Evolutionary conservation across 306 rosid genomes (phyloP), one percentile per base, ranked within the genome.

Genomic region (Fagus crenata): DNA sequence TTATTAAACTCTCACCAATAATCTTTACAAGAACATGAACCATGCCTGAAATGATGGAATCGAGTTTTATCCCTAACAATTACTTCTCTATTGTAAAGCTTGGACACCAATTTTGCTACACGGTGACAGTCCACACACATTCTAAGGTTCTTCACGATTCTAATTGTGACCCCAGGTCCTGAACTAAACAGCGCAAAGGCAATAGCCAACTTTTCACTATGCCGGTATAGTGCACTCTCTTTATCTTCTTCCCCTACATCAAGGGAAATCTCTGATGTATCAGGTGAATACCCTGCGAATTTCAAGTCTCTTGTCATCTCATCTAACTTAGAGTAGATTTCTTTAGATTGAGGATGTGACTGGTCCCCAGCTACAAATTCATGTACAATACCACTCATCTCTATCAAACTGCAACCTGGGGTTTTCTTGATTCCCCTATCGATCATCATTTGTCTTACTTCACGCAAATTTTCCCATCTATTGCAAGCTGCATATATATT

Each of bases 391-490:
- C 96, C 96, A 75, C 90, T 89, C 90, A 92, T 74, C 86, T 95
- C 97, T 75, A 94, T 89, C 85, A 87, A 81, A 74, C 97, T 94
- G 80, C 97, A 94, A 49, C 96, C 98, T 3, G 98, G 98, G 31
- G 77, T 88, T 90, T 94, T 94, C 92, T 88, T 90, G 67, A 92
- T 92, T 83, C 97, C 95, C 74, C 81, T 89, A 28, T 86, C 84
- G 84, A 84, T 84, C 90, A 90, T 89, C 76, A 78, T 36, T 51
- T 82, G 80, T 79, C 95, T 83, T 37, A 88, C 70, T 55, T 77
- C 60, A 22, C 81, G 87, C 80, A 90, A 76, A 56, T 72, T 85
- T 72, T 88, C 91, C 90, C 88, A 83, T 81, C 81, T 87, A 64
- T 86, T 86, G 85, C 96, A 92, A 32, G 93, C 86, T 63, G 97